Conservation (phyloP, 2,329 filamentous ascomycete genomes). For the Fusarium sulawesiense region DNA sequence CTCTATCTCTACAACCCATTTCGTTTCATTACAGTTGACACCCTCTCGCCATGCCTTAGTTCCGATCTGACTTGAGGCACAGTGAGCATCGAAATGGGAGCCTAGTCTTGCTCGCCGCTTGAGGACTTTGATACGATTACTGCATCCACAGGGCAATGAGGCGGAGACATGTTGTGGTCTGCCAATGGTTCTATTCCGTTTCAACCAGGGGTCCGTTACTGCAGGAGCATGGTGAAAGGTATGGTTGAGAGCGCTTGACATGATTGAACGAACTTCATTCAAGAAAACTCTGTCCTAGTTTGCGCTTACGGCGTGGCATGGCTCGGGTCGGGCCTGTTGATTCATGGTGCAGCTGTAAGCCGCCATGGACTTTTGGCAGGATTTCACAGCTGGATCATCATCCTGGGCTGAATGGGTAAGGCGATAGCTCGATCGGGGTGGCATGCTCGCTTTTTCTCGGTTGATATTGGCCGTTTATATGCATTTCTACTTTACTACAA, state of each 20-base stretch:
- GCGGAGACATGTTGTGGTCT: background rate
- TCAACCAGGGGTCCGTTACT: background rate
- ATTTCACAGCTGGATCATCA: background rate
- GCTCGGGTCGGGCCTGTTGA: background rate
- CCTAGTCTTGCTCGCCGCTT: background rate
- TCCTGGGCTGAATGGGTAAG: background rate
- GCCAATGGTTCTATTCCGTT: background rate
- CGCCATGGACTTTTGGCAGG: slow-evolving; percentile 7
- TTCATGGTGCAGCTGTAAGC: background rate
- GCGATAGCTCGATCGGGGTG: background rate
- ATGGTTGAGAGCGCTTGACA: background rate
- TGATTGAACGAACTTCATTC: background rate
- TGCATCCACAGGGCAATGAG: background rate
- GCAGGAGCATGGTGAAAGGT: background rate
- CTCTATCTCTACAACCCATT: background rate
- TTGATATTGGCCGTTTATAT: background rate
- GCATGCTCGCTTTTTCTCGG: background rate
- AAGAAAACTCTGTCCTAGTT: background rate
- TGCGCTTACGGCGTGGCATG: background rate
- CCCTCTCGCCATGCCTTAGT: background rate
- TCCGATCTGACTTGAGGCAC: background rate
- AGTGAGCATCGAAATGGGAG: background rate
- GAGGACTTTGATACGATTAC: background rate
- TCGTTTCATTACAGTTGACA: background rate
- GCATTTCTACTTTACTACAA: background rate